These are phyloP conservation scores for Coemansia sp. DNA, from an alignment of 192 early-diverging fungal genomes.

Conservation along the genomic window DNA sequence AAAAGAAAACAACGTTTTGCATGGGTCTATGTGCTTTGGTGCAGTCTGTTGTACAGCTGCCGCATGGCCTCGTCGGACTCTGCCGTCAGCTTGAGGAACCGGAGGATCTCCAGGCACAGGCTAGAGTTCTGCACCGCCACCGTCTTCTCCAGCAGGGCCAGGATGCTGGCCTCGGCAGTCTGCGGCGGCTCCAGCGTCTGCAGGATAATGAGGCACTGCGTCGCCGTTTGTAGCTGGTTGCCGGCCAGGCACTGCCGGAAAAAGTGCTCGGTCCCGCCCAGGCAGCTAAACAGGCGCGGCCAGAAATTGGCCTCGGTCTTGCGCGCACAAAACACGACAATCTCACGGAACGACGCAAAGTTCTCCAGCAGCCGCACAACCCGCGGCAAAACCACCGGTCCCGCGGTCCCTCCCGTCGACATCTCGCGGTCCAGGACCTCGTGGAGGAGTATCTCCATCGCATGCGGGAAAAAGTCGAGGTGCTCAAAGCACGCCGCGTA, in stretches of 20 bases:
- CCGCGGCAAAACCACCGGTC: constrained; percentile 56
- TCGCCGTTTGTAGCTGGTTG: constrained; percentile 73
- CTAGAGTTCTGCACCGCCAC: constrained; percentile 3
- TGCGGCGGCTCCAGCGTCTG: constrained; percentile 78
- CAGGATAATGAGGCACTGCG: constrained; percentile 85
- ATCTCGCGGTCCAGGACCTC: constrained; percentile 82
- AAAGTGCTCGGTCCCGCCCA: constrained; percentile 76
- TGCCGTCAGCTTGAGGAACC: constrained; percentile 26
- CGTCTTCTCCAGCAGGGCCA: constrained; percentile 18
- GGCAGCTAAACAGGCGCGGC: constrained; percentile 77
- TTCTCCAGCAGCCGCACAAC: constrained; percentile 72
- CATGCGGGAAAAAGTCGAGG: constrained; percentile 84
- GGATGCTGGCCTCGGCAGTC: constrained; percentile 11
- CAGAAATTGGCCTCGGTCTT: constrained; percentile 95
- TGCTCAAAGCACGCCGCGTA: constrained; percentile 58
- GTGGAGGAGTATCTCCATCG: constrained; percentile 88
- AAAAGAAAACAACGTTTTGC: too few relatives aligned
- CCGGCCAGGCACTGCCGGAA: constrained; percentile 74
- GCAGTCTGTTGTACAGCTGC: constrained; percentile 1
- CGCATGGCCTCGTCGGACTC: constrained; percentile 22
- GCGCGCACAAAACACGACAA: constrained; percentile 90
- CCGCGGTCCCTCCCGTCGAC: constrained; percentile 34
- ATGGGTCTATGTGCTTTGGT: background rate
- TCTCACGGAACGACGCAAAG: constrained; percentile 72
- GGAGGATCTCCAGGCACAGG: constrained; percentile 33